Conservation (phyloP, 345 rosid genomes). For the Eutrema heterophyllum region DNA sequence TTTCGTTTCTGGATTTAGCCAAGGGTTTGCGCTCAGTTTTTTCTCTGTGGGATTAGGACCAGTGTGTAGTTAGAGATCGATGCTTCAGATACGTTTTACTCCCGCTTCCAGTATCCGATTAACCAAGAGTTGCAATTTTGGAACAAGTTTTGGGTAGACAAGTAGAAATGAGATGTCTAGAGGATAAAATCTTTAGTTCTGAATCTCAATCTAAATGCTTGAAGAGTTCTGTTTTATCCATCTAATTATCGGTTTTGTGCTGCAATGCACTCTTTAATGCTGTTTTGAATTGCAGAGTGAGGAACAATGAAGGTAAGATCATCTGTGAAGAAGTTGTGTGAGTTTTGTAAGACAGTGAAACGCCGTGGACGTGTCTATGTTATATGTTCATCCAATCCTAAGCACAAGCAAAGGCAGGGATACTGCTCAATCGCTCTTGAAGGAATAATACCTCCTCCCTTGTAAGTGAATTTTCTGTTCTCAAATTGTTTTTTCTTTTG, state of each 20-base stretch:
- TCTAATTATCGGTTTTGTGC: neutral
- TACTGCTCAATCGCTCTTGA: conserved; percentile 47
- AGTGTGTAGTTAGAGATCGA: neutral
- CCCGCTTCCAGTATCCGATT: neutral
- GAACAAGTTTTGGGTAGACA: neutral
- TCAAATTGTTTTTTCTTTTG: neutral
- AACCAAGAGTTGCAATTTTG: neutral
- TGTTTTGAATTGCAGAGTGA: neutral
- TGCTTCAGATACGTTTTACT: neutral
- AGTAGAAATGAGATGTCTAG: conserved; percentile 11
- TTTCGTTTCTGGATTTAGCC: conserved; percentile 5
- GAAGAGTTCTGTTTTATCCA: neutral
- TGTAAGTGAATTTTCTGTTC: conserved; percentile 32
- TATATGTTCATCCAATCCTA: conserved; percentile 65
- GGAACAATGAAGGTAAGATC: conserved; percentile 83
- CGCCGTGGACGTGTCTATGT: conserved; percentile 85
- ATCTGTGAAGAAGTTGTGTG: conserved; percentile 95
- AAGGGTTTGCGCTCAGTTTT: neutral
- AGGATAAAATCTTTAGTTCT: neutral
- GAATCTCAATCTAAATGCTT: conserved; percentile 4
- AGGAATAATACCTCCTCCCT: conserved; percentile 28
- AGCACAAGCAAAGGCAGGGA: conserved; percentile 95
- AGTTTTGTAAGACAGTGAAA: conserved; percentile 79
- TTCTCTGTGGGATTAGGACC: neutral
- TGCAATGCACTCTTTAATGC: too few species aligned